A percentile compares a stretch with the other conserved stretches of the same genome.
phyloP scores from a whole-genome alignment of 495 filamentous ascomycete genomes.

The Podospora comata region DNA sequence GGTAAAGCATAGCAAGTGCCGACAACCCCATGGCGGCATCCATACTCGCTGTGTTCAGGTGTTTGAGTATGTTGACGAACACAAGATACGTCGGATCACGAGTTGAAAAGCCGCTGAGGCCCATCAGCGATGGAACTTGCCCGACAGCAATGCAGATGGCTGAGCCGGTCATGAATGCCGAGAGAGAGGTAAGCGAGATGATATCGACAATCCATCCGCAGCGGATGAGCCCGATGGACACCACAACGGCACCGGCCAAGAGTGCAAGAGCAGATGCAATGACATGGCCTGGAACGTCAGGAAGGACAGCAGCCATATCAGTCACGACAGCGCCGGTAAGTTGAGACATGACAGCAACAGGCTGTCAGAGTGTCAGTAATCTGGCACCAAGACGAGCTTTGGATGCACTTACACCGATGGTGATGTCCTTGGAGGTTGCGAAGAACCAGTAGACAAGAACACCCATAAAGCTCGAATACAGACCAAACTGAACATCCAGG shows the following conservation, averaged over 20 bases:
- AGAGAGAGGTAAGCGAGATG: constrained; percentile 87
- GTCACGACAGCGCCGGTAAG: constrained; percentile 76
- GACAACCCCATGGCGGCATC: constrained; percentile 90
- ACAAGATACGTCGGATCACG: constrained; percentile 78
- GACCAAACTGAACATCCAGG: constrained; percentile 73
- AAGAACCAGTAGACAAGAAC: constrained; percentile 98
- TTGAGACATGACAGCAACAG: constrained; percentile 93
- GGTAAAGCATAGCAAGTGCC: constrained; percentile 77
- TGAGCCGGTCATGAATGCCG: constrained; percentile 97
- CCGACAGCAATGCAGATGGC: constrained; percentile 86
- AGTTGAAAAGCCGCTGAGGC: constrained; percentile 72
- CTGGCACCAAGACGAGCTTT: background rate
- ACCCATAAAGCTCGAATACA: constrained; percentile 98
- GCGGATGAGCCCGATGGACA: constrained; percentile 73
- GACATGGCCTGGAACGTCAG: constrained; percentile 56
- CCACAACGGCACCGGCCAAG: constrained; percentile 76
- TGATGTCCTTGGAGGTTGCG: constrained; percentile 98
- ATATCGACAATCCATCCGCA: constrained; percentile 93
- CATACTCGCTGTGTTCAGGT: constrained; percentile 62
- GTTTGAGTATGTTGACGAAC: constrained; percentile 81
- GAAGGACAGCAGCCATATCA: constrained; percentile 53
- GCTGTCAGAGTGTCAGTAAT: constrained; percentile 48
- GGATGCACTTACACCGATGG: constrained; percentile 75
- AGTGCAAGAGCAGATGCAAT: constrained; percentile 80
- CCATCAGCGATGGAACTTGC: constrained; percentile 84